Base-by-base conservation (phyloP, 192 early-diverging fungal genomes). In the Umbelopsis vinacea region DNA sequence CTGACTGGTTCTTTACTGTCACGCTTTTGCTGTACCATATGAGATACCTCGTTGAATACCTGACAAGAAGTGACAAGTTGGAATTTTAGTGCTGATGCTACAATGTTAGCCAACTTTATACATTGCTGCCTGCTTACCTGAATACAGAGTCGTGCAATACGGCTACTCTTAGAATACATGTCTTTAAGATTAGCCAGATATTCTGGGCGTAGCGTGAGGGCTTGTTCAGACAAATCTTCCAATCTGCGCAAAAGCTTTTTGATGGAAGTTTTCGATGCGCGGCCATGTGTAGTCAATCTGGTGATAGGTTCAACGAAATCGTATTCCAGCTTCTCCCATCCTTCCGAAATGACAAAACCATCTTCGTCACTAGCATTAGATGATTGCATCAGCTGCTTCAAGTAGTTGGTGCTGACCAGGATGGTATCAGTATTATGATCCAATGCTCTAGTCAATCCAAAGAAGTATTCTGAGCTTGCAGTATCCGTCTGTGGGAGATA, bases 381-480 rank as follows among this genome's bases (percentile, higher is more conserved):
- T 55, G 37, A 76, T 52, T 43, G 75, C 70, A 47, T 76, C 74
- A 38, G 78, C 55, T 74, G 85, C 52, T 46, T 81, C 47, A 75
- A 71, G 76, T 69, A 88, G 48, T 71, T 79, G 40, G 89, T 68
- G 70, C 89, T 85, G 24, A 90, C 79, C 68, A 87, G 77, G 68
- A 89, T 84, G 14, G 88, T 82, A 70, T 94, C 91, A 10, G 89
- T 83, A 69, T 88, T 89, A 52, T 87, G 79, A n/a, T 91, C 91
- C 73, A 92, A 63, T 3, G 76, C 79, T 37, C 79, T 80, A 17
- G 81, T 83, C 26, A 78, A 74, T 23, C 80, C 84, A 35, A 81
- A 78, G 79, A 86, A 83, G 40, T 85, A 84, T 45, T 86, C 88
- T 5, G 82, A 80, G 38, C 83, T 81, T 6, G 85, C 82, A 7